Conservation (phyloP, 768 basidiomycete species). For the Termitomyces sp. region DNA sequence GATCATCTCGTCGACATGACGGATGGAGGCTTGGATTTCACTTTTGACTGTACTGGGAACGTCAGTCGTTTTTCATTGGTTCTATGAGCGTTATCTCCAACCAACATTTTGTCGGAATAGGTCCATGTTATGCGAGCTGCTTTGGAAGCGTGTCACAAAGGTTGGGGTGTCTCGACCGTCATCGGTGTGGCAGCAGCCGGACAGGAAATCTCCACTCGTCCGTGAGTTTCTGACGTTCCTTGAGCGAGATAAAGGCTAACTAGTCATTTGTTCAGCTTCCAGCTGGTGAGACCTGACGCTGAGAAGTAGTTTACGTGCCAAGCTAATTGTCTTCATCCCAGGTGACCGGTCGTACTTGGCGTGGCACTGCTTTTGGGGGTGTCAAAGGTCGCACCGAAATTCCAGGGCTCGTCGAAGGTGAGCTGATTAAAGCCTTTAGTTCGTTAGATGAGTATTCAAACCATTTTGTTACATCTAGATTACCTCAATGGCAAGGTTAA, state of each 20-base stretch:
- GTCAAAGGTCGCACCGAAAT: constrained; percentile 97
- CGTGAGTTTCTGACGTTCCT: constrained; percentile 42
- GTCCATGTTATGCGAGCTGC: constrained; percentile 93
- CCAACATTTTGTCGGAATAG: constrained; percentile 26
- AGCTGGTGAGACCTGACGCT: constrained; percentile 36
- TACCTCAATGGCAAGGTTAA: constrained; percentile 80
- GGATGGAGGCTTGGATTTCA: constrained; percentile 95
- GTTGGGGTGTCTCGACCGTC: constrained; percentile 95
- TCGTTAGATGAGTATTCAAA: background rate
- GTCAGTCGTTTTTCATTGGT: constrained; percentile 22
- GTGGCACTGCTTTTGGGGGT: constrained; percentile 93
- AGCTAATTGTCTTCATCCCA: constrained; percentile 26
- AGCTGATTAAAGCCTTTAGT: constrained; percentile 10
- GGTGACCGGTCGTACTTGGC: constrained; percentile 92
- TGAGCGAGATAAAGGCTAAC: background rate
- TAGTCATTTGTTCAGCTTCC: constrained; percentile 37
- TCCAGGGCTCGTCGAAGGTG: constrained; percentile 89
- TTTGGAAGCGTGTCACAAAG: constrained; percentile 98
- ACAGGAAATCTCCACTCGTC: constrained; percentile 88
- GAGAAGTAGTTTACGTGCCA: background rate
- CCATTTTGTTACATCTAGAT: constrained; percentile 40
- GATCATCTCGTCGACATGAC: constrained; percentile 89
- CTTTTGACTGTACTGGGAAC: constrained; percentile 97
- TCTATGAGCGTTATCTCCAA: background rate
- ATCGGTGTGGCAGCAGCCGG: constrained; percentile 98